Conservation (phyloP, 2,329 filamentous ascomycete species). For the Zymoseptoria crescenta region DNA sequence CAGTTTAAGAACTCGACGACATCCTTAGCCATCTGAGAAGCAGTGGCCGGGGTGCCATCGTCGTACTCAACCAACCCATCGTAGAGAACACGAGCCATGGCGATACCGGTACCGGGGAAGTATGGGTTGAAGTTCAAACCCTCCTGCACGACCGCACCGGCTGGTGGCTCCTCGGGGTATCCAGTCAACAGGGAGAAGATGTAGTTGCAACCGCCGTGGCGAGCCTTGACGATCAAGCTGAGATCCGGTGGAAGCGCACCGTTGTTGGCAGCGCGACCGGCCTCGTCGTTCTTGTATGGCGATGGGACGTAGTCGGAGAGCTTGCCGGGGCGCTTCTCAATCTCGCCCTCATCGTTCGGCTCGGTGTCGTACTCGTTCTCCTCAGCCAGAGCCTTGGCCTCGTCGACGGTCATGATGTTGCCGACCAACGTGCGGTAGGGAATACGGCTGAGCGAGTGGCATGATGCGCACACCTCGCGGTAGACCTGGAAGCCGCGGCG, state of each 20-base stretch:
- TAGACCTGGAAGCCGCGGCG: conserved; percentile 99
- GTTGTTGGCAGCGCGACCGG: conserved; percentile 94
- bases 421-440: conserved; percentile 91
- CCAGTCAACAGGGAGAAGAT: conserved; percentile 95
- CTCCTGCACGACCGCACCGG: conserved; percentile 73
- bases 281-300: conserved; percentile 99
- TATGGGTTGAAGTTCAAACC: conserved; percentile 99
- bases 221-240: conserved; percentile 92
- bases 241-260: conserved; percentile 96
- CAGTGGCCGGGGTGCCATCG: conserved; percentile 85
- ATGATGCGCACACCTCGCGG: conserved; percentile 94
- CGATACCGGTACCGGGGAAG: conserved; percentile 98
- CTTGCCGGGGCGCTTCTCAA: conserved; percentile 97
- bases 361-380: conserved; percentile 98
- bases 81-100: conserved; percentile 97
- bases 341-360: conserved; percentile 95
- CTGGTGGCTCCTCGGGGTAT: conserved; percentile 92
- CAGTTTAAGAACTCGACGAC: conserved; percentile 99
- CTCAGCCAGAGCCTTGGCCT: conserved; percentile 94
- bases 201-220: conserved; percentile 97
- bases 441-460: conserved; percentile 91
- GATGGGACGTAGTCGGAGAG: conserved; percentile 91
- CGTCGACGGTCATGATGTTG: conserved; percentile 86
- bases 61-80: conserved; percentile 98
- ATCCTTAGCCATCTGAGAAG: conserved; percentile 99